Conservation (phyloP, 1,284 basidiomycete species). For the Sanghuangporus weigelae region DNA sequence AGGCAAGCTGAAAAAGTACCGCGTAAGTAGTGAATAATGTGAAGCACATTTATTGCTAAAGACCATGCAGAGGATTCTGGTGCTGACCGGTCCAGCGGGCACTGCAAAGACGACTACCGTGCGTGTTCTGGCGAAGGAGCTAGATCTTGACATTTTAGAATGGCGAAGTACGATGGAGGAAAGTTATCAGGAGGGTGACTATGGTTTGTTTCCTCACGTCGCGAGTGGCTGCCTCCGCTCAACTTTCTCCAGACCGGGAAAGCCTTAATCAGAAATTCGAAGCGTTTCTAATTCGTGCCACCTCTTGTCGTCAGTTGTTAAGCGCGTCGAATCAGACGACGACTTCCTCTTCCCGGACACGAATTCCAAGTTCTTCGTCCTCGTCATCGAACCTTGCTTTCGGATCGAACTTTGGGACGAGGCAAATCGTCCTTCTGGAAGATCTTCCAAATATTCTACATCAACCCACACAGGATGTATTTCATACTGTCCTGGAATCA, state of each 20-base stretch:
- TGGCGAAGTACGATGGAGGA: conserved; percentile 71
- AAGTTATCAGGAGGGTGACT: conserved; percentile 23
- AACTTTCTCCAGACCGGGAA: conserved; percentile 42
- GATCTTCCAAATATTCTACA: conserved; percentile 91
- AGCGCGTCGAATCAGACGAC: conserved; percentile 19
- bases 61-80: conserved; percentile 65
- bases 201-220: conserved; percentile 24
- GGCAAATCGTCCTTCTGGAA: conserved; percentile 78
- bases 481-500: conserved; percentile 66
- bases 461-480: conserved; percentile 62
- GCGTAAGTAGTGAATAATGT: conserved; percentile 45
- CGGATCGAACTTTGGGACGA: conserved; percentile 23
- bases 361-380: conserved; percentile 14
- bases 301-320: conserved; percentile 58
- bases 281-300: conserved; percentile 72
- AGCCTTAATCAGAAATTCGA: conserved; percentile 69
- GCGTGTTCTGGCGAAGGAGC: conserved; percentile 66
- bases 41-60: neutral
- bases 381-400: conserved; percentile 8
- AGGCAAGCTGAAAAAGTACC: conserved; percentile 68
- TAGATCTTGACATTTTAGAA: conserved; percentile 81
- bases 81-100: conserved; percentile 86
- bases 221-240: neutral
- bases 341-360: conserved; percentile 15
- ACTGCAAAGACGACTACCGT: conserved; percentile 88